phyloP scores from a whole-genome alignment of 768 basidiomycete species.

The Gymnopilus junonius region DNA sequence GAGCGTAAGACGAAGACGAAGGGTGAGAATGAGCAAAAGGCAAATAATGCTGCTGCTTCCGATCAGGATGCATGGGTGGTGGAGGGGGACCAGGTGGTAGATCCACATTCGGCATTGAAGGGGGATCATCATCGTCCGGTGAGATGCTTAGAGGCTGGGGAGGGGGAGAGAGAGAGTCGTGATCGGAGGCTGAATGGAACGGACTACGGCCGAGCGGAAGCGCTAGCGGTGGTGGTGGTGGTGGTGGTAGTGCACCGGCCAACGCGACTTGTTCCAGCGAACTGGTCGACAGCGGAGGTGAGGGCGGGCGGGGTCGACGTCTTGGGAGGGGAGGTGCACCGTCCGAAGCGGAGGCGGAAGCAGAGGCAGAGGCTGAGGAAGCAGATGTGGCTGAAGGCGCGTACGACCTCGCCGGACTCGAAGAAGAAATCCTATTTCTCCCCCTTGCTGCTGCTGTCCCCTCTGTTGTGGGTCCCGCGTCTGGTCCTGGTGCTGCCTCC shows the following conservation, averaged over 20 bases:
- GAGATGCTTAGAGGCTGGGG: too few species aligned
- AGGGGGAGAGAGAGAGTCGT: neutral
- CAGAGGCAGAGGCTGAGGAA: constrained; percentile 4
- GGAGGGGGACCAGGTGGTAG: constrained; percentile 38
- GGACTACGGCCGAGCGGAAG: too few species aligned
- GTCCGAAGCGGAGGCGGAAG: constrained; percentile 25
- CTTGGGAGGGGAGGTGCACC: constrained; percentile 32
- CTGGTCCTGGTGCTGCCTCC: too few species aligned
- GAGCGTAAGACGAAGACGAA: neutral
- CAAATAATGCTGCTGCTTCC: neutral
- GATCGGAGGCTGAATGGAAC: constrained; percentile 17
- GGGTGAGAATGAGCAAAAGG: neutral
- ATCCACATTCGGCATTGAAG: constrained; percentile 21
- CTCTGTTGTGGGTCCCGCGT: too few species aligned
- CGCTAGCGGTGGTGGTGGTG: neutral
- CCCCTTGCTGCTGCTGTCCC: too few species aligned
- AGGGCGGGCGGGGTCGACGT: constrained; percentile 31
- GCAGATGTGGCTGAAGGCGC: constrained; percentile 3
- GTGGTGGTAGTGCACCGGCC: constrained; percentile 27
- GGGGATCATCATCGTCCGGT: constrained; percentile 27
- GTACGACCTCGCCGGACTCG: neutral
- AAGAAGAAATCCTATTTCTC: too few species aligned
- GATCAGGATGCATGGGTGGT: neutral
- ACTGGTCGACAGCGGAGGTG: constrained; percentile 45
- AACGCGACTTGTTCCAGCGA: constrained; percentile 53